These are phyloP conservation scores for Scedosporium apiospermum DNA, from an alignment of 2,329 filamentous ascomycete genomes.

Conservation along the genomic window DNA sequence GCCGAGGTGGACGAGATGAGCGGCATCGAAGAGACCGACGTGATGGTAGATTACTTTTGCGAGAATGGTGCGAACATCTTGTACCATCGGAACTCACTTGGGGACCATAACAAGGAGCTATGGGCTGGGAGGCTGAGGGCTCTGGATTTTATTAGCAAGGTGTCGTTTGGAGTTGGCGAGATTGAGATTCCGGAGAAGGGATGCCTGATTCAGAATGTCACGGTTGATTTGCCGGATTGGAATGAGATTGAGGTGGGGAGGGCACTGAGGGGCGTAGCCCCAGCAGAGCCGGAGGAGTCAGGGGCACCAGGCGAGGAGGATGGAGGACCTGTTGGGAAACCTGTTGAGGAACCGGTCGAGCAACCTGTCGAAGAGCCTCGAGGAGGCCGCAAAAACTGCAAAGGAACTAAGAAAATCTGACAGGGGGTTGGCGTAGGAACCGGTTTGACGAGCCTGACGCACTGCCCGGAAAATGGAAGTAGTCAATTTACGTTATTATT, in stretches of 20 bases:
- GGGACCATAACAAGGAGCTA: slow-evolving; percentile 21
- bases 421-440: neutral
- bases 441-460: too few relatives aligned
- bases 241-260: neutral
- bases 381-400: too few relatives aligned
- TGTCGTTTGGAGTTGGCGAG: neutral
- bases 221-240: neutral
- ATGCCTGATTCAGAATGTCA: neutral
- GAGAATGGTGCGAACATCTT: slow-evolving; percentile 26
- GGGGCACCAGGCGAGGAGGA: neutral
- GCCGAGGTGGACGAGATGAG: slow-evolving; percentile 33
- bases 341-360: neutral
- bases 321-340: neutral
- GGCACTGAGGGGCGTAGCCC: neutral
- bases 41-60: slow-evolving; percentile 30
- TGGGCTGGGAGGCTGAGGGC: neutral
- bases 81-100: slow-evolving; percentile 31
- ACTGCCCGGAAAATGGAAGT: too few relatives aligned
- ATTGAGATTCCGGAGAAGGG: neutral
- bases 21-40: slow-evolving; percentile 29
- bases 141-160: neutral
- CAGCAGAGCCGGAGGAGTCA: neutral
- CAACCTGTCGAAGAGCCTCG: neutral
- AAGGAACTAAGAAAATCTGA: neutral
- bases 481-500: too few relatives aligned